These are phyloP conservation scores for Chlamydomonas schloesseri DNA, from an alignment of 139 green algal genomes.

Conservation along the genomic window DNA sequence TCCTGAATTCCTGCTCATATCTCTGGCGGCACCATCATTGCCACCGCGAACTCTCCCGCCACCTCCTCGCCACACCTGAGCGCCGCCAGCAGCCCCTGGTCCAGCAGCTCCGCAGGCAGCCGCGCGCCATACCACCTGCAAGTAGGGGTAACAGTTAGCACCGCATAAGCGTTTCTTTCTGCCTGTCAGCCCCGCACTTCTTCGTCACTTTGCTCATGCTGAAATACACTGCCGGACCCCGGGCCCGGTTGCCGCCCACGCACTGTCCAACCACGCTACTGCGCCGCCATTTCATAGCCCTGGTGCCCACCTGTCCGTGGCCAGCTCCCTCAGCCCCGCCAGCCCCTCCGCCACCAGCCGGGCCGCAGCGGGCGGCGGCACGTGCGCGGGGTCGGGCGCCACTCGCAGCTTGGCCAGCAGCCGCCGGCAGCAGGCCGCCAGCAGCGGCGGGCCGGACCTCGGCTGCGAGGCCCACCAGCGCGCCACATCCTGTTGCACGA, in stretches of 20 bases:
- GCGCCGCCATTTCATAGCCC: too few species aligned
- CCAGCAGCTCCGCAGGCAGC: conserved; percentile 20
- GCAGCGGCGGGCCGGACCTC: background rate
- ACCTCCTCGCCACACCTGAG: background rate
- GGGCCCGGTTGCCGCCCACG: too few species aligned
- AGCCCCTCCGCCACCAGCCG: conserved; percentile 19
- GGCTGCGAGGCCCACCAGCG: conserved; percentile 43
- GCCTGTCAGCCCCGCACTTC: too few species aligned
- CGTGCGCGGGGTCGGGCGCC: background rate
- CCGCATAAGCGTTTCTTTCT: too few species aligned
- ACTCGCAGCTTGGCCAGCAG: conserved; percentile 40
- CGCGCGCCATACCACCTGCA: conserved; percentile 7
- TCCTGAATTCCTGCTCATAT: too few species aligned
- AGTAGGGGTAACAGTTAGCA: too few species aligned
- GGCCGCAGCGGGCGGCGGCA: background rate
- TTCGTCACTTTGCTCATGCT: too few species aligned
- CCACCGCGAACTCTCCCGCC: background rate
- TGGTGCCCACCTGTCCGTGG: background rate
- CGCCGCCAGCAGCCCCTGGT: conserved; percentile 27
- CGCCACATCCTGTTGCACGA: background rate
- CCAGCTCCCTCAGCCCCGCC: conserved; percentile 35
- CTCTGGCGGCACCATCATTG: too few species aligned
- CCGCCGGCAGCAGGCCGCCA: background rate
- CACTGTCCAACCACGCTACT: too few species aligned
- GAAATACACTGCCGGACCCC: too few species aligned